Evolutionary conservation across 129 eudicot species (phyloP), one percentile per base, ranked within the genome.

Genomic region (Flaveria sonorensis): DNA sequence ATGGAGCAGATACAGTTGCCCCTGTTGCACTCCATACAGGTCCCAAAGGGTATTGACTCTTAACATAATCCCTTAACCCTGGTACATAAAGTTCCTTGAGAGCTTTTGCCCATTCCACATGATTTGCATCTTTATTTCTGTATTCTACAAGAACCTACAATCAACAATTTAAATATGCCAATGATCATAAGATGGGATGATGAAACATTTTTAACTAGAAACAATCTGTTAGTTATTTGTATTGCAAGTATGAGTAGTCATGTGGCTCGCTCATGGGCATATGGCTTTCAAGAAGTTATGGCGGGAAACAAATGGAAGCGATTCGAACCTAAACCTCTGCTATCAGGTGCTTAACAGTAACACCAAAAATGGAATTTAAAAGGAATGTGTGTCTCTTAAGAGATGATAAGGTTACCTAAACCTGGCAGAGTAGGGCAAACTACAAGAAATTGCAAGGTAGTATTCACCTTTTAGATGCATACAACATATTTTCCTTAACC

Each of bases 71-170:
- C 84, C 99, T 86, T 82, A 94, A 84, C 51, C 99, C 99, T 10
- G 99, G 99, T 24, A 94, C 77, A 80, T 86, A 94, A 10, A 94
- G 88, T 79, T 94, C 99, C 87, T 94, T 94, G 74, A 91, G 24
- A 77, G 97, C 92, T 83, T 89, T 94, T 23, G 90, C 99, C 99
- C 99, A 94, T 81, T 91, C 97, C 28, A 88, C 94, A 55, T 94
- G 99, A 73, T 75, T 82, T 78, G 90, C 78, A 81, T 94, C 97
- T 84, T 94, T 94, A 76, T 74, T 94, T 86, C 72, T 91, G 75
- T 81, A 91, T 84, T 91, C 97, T 64, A 94, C 88, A 57, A 94
- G 97, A 80, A 94, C 80, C 98, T 91, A 63, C 50, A 74, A 51
- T 55, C 28, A 70, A 30, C 71, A 74, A 66, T 15, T 14, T 56